A percentile compares a stretch with the other conserved stretches of the same genome.
Conservation (phyloP, 306 rosid species). For the Amphicarpaea edgeworthii region DNA sequence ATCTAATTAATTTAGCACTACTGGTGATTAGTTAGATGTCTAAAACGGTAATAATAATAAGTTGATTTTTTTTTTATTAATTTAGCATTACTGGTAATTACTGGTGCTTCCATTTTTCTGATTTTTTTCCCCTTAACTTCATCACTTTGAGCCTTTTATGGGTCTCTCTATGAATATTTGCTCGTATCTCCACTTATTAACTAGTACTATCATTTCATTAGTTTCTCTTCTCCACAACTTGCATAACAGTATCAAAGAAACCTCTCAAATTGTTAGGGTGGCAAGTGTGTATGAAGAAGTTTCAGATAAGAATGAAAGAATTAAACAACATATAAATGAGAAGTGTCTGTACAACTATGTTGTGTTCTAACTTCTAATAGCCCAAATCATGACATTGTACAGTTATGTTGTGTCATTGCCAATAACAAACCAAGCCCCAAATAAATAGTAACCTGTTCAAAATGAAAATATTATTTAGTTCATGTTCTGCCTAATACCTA, state of each 20-base stretch:
- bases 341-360: not conserved
- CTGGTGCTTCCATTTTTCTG: conserved; percentile 83
- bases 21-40: not conserved
- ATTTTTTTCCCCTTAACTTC: conserved; percentile 56
- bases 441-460: not conserved
- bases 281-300: not conserved
- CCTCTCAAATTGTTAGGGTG: conserved; percentile 40
- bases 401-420: not conserved
- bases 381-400: conserved; percentile 16
- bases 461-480: not conserved
- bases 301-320: not conserved
- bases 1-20: not conserved
- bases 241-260: conserved; percentile 90
- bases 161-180: conserved; percentile 90
- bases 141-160: conserved; percentile 83
- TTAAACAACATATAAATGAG: not conserved
- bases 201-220: not conserved
- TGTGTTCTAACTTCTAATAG: conserved; percentile 18
- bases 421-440: conserved; percentile 13
- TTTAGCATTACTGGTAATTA: no score
- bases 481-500: not conserved
- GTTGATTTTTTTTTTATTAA: no score
- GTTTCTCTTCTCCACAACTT: conserved; percentile 51
- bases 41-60: not conserved
- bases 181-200: not conserved